phyloP scores from a whole-genome alignment of 2,329 filamentous ascomycete genomes.

The Diaporthe destruens region DNA sequence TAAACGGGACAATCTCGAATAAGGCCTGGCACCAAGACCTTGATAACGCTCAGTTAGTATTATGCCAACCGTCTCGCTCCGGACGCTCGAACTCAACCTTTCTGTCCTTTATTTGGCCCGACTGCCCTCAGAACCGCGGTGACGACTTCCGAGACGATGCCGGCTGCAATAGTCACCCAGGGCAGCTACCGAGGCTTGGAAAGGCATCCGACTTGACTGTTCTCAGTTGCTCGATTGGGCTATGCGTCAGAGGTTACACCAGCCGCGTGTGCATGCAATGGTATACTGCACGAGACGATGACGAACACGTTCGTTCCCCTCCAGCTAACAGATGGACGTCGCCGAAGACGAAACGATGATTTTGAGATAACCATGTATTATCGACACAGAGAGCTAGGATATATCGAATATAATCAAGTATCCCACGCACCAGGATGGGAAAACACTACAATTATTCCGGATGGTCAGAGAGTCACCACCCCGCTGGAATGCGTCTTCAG shows the following conservation, averaged over 20 bases:
- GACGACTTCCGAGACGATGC: accelerated
- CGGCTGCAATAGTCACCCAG: background rate
- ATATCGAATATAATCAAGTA: background rate
- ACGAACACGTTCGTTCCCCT: background rate
- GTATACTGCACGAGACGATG: background rate
- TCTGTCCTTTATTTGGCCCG: background rate
- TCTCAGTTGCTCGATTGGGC: background rate
- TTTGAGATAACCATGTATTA: background rate
- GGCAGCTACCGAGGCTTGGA: background rate
- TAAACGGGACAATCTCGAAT: too few relatives aligned
- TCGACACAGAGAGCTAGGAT: background rate
- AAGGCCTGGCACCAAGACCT: too few relatives aligned
- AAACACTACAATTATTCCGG: background rate
- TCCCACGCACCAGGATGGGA: background rate
- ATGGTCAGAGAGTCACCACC: background rate
- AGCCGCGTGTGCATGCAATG: background rate
- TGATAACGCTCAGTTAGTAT: background rate
- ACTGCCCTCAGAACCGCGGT: background rate
- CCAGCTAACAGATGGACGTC: background rate
- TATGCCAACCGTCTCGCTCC: background rate
- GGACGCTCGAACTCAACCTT: background rate
- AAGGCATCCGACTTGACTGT: background rate
- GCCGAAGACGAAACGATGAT: accelerated
- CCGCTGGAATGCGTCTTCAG: background rate
- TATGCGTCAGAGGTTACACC: background rate